These are phyloP conservation scores for Rhynchosporium agropyri DNA, from an alignment of 2,329 filamentous ascomycete genomes.

Conservation along the genomic window DNA sequence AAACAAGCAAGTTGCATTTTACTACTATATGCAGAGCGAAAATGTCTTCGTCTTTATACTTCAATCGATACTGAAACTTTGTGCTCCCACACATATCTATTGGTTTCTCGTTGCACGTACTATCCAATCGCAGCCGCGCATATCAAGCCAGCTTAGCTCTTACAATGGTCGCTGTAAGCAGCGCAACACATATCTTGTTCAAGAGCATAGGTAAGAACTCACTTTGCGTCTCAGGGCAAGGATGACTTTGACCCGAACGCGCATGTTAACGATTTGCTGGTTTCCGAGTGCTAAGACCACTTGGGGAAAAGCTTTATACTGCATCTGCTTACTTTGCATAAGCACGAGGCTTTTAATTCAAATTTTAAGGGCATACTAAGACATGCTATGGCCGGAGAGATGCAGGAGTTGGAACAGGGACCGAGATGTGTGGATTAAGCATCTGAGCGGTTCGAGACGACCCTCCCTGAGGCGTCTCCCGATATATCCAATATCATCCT, in stretches of 20 bases:
- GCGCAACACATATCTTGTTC: not conserved
- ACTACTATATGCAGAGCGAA: too few relatives aligned
- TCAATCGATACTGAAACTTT: not conserved
- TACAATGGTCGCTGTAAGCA: not conserved
- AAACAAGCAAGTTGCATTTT: too few relatives aligned
- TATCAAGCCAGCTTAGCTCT: not conserved
- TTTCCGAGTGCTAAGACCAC: not conserved
- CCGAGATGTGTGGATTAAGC: too few relatives aligned
- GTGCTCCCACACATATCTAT: not conserved
- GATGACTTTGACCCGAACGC: slow-evolving; percentile 3
- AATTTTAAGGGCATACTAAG: too few relatives aligned
- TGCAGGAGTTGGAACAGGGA: too few relatives aligned
- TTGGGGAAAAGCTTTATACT: not conserved
- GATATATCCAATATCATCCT: too few relatives aligned
- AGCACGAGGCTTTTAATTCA: too few relatives aligned
- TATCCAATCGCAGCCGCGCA: not conserved
- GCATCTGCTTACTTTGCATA: not conserved
- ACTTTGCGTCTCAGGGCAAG: not conserved
- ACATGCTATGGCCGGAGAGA: too few relatives aligned
- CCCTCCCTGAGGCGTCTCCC: too few relatives aligned
- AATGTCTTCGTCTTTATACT: not conserved
- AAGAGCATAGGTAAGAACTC: not conserved
- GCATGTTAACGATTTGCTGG: not conserved
- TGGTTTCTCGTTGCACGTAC: not conserved
- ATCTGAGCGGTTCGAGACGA: too few relatives aligned